phyloP scores from a whole-genome alignment of 1,284 basidiomycete species.

The Boletus subluridellus region DNA sequence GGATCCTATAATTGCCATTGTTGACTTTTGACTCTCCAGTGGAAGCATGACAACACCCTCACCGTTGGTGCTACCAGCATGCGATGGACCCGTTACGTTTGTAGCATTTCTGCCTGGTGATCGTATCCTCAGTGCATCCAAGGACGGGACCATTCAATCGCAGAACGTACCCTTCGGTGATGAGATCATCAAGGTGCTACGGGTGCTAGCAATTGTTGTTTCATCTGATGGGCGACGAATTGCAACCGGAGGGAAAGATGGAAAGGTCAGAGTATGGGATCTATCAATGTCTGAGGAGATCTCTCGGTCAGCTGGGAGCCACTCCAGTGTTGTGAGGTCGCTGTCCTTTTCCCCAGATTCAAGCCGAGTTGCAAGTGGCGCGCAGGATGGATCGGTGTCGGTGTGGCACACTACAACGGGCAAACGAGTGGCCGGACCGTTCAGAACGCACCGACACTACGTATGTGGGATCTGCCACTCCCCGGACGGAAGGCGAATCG shows the following conservation, averaged over 20 bases:
- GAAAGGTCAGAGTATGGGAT: not conserved
- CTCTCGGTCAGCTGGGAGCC: not conserved
- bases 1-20: not conserved
- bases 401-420: conserved; percentile 13
- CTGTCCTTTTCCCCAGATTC: conserved; percentile 2
- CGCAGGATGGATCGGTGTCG: conserved; percentile 8
- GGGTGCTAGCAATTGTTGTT: not conserved
- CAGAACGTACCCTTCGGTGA: not conserved
- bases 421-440: not conserved
- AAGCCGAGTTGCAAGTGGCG: not conserved
- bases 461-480: not conserved
- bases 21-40: not conserved
- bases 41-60: not conserved
- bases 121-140: not conserved
- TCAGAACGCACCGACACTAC: not conserved
- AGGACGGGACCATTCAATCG: not conserved
- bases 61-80: not conserved
- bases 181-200: not conserved
- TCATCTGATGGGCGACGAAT: not conserved
- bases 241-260: not conserved
- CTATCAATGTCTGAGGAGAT: not conserved
- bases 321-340: not conserved
- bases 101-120: not conserved
- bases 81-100: not conserved
- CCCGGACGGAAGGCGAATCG: not conserved